phyloP scores from a whole-genome alignment of 2,329 filamentous ascomycete genomes.

The Coniochaeta hoffmannii region DNA sequence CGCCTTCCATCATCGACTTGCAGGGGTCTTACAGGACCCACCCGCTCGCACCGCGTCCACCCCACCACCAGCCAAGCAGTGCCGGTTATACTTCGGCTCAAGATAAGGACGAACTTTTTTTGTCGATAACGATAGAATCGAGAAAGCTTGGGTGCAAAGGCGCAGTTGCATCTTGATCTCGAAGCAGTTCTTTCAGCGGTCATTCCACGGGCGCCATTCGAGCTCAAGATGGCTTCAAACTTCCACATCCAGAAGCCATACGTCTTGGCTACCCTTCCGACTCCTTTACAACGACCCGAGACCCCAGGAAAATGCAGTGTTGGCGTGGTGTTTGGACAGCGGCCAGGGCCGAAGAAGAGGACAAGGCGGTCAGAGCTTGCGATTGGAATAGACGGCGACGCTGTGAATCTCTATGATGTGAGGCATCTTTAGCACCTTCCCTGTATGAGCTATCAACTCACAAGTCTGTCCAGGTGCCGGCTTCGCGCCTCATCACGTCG shows the following conservation, averaged over 20 bases:
- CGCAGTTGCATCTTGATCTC: constrained; percentile 8
- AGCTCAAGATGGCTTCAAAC: constrained; percentile 43
- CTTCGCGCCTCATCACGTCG: constrained; percentile 55
- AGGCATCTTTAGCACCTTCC: constrained; percentile 15
- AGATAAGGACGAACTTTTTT: constrained; percentile 2
- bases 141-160: background rate
- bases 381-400: constrained; percentile 57
- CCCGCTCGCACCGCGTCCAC: background rate
- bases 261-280: constrained; percentile 51
- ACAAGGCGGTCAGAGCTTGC: constrained; percentile 53
- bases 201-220: background rate
- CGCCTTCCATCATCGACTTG: constrained; percentile 2
- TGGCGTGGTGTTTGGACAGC: constrained; percentile 54
- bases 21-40: background rate
- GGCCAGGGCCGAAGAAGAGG: constrained; percentile 49
- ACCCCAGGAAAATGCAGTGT: constrained; percentile 46
- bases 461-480: constrained; percentile 41
- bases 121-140: background rate
- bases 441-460: background rate
- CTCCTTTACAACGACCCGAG: constrained; percentile 44
- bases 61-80: background rate
- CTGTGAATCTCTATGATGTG: constrained; percentile 60
- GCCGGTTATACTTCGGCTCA: background rate
- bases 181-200: background rate
- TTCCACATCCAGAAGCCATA: constrained; percentile 60